Conservation (phyloP, 495 filamentous ascomycete species). For the Bathelium albidoporum region DNA sequence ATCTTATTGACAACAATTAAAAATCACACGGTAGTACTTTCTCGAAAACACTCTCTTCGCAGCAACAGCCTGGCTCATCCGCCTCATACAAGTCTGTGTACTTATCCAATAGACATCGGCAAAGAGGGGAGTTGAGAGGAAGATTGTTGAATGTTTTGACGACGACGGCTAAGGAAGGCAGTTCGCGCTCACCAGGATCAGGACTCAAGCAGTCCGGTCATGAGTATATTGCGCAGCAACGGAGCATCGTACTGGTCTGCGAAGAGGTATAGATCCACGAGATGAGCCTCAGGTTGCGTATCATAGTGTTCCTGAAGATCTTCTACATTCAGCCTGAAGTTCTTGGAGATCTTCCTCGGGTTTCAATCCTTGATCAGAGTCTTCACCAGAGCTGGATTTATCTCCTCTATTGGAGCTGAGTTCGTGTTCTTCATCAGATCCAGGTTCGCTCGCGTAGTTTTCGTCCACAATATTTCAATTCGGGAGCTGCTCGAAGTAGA, state of each 20-base stretch:
- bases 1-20: no score
- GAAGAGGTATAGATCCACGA: constrained; percentile 11
- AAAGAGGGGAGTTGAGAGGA: constrained; percentile 11
- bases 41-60: not conserved
- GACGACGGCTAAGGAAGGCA: constrained; percentile 17
- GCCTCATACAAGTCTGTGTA: not conserved
- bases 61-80: not conserved
- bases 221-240: constrained; percentile 9
- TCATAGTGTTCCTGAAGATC: not conserved
- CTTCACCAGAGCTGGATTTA: not conserved
- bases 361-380: not conserved
- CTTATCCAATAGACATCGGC: constrained; percentile 17
- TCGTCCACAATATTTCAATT: not conserved
- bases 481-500: constrained; percentile 12
- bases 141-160: constrained; percentile 14
- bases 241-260: constrained; percentile 17
- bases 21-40: not conserved
- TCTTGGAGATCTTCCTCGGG: not conserved
- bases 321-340: not conserved
- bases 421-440: not conserved
- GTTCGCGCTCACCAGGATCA: constrained; percentile 9
- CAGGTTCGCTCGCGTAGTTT: not conserved
- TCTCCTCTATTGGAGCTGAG: not conserved
- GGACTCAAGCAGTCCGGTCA: constrained; percentile 4
- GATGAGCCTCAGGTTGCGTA: not conserved